phyloP scores from a whole-genome alignment of 371 early-diverging fungal genomes.

The Haplosporangium sp. region DNA sequence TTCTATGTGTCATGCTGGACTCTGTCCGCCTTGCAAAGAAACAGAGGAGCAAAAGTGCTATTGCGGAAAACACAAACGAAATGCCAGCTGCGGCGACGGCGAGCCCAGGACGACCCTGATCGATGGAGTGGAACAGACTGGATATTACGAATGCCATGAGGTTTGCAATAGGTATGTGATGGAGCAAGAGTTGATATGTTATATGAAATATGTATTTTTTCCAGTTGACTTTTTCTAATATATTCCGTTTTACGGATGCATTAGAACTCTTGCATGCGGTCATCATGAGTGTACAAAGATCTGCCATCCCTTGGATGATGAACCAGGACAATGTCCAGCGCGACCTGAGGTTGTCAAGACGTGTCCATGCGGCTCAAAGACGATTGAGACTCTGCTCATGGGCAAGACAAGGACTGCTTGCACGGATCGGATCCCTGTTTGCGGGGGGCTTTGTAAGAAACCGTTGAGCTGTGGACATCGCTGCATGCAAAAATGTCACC shows the following conservation, averaged over 20 bases:
- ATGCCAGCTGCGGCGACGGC: conserved; percentile 71
- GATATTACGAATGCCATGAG: conserved; percentile 72
- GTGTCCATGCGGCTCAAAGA: conserved; percentile 88
- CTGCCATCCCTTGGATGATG: conserved; percentile 76
- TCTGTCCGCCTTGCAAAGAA: conserved; percentile 74
- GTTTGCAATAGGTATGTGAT: conserved; percentile 64
- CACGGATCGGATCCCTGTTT: conserved; percentile 83
- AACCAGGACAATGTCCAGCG: conserved; percentile 72
- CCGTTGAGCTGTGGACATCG: conserved; percentile 76
- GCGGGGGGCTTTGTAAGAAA: conserved; percentile 75
- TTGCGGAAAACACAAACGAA: conserved; percentile 74
- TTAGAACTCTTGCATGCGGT: conserved; percentile 74
- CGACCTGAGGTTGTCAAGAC: conserved; percentile 70
- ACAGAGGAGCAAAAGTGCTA: conserved; percentile 72
- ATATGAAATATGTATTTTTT: too few species aligned
- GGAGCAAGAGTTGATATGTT: too few species aligned
- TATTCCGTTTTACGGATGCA: not conserved
- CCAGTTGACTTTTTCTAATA: not conserved
- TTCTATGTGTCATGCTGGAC: conserved; percentile 73
- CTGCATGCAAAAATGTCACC: conserved; percentile 81
- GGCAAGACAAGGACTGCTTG: conserved; percentile 66
- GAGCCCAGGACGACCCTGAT: conserved; percentile 38
- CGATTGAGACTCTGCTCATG: conserved; percentile 54
- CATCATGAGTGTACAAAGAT: conserved; percentile 77
- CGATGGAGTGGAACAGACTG: conserved; percentile 45